These are phyloP conservation scores for Chaetomiaceae sp. DNA, from an alignment of 2,329 filamentous ascomycete genomes.

Conservation along the genomic window DNA sequence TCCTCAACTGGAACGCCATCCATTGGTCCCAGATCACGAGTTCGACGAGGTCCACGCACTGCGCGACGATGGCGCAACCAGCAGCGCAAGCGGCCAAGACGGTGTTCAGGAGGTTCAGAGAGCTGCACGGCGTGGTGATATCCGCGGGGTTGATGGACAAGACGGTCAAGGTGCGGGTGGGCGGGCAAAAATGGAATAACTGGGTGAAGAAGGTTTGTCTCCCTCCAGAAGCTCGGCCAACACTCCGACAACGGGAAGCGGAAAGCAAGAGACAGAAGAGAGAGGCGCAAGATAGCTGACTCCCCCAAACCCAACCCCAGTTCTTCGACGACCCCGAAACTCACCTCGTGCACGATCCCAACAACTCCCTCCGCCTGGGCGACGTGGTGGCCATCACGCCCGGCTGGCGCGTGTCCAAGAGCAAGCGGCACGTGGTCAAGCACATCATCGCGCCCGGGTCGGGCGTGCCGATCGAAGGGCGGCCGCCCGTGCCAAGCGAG, in stretches of 20 bases:
- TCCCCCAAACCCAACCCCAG: constrained; percentile 33
- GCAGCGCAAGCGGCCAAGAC: constrained; percentile 3
- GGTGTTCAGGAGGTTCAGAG: constrained; percentile 36
- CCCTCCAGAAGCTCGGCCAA: too few relatives aligned
- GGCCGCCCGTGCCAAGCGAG: constrained; percentile 60
- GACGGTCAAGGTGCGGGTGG: constrained; percentile 72
- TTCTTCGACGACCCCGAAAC: constrained; percentile 58
- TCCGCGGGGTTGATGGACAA: constrained; percentile 72
- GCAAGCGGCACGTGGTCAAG: constrained; percentile 68
- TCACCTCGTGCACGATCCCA: constrained; percentile 73
- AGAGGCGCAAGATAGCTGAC: too few relatives aligned
- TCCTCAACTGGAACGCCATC: too few relatives aligned
- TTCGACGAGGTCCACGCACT: too few relatives aligned
- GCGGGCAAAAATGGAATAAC: constrained; percentile 65
- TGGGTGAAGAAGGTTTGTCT: constrained; percentile 62
- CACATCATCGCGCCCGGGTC: constrained; percentile 61
- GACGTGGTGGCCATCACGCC: constrained; percentile 68
- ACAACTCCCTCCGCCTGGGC: constrained; percentile 63
- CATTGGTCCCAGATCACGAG: too few relatives aligned
- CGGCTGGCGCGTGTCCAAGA: constrained; percentile 58
- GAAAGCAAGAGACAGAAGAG: too few relatives aligned
- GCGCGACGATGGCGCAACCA: constrained; percentile 11
- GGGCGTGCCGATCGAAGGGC: constrained; percentile 55
- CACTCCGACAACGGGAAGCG: too few relatives aligned
- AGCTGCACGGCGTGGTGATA: constrained; percentile 64